A percentile compares a stretch with the other conserved stretches of the same genome.
Evolutionary conservation across 495 filamentous ascomycete genomes (phyloP).

Genomic region (Penicillium maclennaniae): DNA sequence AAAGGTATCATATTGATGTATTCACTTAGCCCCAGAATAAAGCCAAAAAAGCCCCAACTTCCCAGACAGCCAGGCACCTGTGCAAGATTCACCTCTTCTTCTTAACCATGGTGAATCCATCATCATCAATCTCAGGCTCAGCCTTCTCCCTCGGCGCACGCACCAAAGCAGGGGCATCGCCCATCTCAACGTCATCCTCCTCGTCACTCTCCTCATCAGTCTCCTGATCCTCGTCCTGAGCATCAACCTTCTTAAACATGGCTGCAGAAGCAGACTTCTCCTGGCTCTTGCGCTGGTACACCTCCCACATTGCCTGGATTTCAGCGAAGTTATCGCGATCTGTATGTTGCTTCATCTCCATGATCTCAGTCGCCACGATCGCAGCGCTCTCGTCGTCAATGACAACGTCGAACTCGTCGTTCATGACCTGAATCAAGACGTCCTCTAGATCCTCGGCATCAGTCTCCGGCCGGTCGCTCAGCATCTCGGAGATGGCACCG

Average conservation of each 20-base stretch:
- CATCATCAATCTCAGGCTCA: slow-evolving; percentile 81
- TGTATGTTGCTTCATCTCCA: slow-evolving; percentile 60
- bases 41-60: background rate
- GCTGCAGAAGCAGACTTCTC: slow-evolving; percentile 48
- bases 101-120: slow-evolving; percentile 91
- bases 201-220: slow-evolving; percentile 58
- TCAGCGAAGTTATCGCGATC: slow-evolving; percentile 59
- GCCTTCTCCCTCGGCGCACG: slow-evolving; percentile 57
- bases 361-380: slow-evolving; percentile 66
- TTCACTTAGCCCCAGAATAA: background rate
- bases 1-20: slow-evolving; percentile 8
- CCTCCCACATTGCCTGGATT: slow-evolving; percentile 64
- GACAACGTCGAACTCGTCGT: slow-evolving; percentile 89
- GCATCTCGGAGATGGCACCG: slow-evolving; percentile 79
- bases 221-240: slow-evolving; percentile 46
- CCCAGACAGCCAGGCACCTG: background rate
- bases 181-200: slow-evolving; percentile 71
- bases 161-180: slow-evolving; percentile 61
- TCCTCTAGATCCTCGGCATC: slow-evolving; percentile 81
- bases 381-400: slow-evolving; percentile 85
- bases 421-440: slow-evolving; percentile 81
- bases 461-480: slow-evolving; percentile 65
- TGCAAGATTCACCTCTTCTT: slow-evolving; percentile 47
- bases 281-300: slow-evolving; percentile 57
- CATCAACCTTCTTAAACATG: slow-evolving; percentile 56